Base-by-base conservation (phyloP, 2,329 filamentous ascomycete genomes). In the Myriosclerotinia duriaeana region DNA sequence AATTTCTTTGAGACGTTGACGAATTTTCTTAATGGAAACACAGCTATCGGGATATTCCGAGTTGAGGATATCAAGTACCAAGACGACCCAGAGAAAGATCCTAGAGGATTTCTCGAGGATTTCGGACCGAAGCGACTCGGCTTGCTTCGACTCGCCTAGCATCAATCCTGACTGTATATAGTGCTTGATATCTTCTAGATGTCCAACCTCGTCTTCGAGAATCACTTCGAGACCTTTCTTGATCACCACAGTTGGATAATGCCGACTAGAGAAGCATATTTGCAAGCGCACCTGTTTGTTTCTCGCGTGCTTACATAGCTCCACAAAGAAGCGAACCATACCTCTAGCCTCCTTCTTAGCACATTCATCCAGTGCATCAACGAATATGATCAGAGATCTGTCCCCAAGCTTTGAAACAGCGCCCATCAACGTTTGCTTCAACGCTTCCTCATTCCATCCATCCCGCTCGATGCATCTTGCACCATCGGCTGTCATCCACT, bases 21-120 rank as follows among this genome's bases (percentile, higher is more conserved):
- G 69, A 0, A 88, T 74, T 66, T 74, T 74, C 66, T 74, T 66
- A 59, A 63, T 59, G 69, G 55, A 65, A 68, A 59, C 61, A 68
- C 66, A 62, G 26, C 78, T 75, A 4, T 70, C 38, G 9, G 72
- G 72, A 65, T 72, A 77, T 67, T 80, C 79, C 38, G 77, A 77
- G 59, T 83, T 82, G 1, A 84, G 72, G 5, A 83, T 82, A 6
- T 75, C 72, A 36, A 62, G 7, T 42, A 69, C 68, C 44, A 69
- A 74, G 22, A 66, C 71, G 36, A 68, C 71, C 70, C 70, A 72
- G 8, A 73, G 68, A 36, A 72, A 73, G 60, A 73, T 71, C 1
- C 66, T 6, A 20, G 70, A 64, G 59, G 69, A 63, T 69, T 67
- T 69, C 34, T 70, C 50, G 0, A 68, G 60, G 17, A 72, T 66